Base-by-base conservation (phyloP, 2,329 filamentous ascomycete species). In the Ophiostoma fasciatum region DNA sequence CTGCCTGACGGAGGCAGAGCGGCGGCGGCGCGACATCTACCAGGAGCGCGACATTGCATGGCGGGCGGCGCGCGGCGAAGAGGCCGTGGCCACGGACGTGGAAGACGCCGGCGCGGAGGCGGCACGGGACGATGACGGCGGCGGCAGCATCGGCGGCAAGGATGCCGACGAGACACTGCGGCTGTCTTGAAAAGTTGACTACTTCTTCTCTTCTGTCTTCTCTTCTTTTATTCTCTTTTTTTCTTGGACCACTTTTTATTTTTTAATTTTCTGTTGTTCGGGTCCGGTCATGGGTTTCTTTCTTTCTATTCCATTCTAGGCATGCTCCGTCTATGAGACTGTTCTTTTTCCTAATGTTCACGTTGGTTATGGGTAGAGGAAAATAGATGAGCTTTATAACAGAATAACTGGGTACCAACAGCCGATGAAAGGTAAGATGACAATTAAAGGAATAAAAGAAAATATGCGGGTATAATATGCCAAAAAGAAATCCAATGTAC, bases 21-120 rank as follows among this genome's bases (percentile, higher is more conserved):
- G 54, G 22, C 67, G 74, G 37, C 85, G 81, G 52, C 67, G 71
- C 31, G 78, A 77, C 51, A 77, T 94, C 28, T 80, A 84, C 46
- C 53, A 55, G 4, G 74, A 78, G 53, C 57, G 74, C 36, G 68
- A 67, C 28, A 52, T 61, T 30, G 68, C 64, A 15, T 55, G 61
- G 31, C 58, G 63, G n/a, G 66, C 63, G 4, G 62, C 64, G 1
- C 53, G 59, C 28, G 66, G 65, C 7, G 51, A 50, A 28, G 46
- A 40, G 13, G 42, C 35, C 14, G 31, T 39, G 7, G 28, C 35
- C 28, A 33, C 41, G 4, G 41, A 39, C 19, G 33, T 27, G 8
- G 37, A 36, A 9, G 43, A 35, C 17, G 39, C 22, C 19, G 28
- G 21, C 28, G 25, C 9, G 4, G 38, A 29, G 37, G 20, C 19